Evolutionary conservation across 2,329 filamentous ascomycete genomes (phyloP).

Genomic region (Paecilomyces fulvus): DNA sequence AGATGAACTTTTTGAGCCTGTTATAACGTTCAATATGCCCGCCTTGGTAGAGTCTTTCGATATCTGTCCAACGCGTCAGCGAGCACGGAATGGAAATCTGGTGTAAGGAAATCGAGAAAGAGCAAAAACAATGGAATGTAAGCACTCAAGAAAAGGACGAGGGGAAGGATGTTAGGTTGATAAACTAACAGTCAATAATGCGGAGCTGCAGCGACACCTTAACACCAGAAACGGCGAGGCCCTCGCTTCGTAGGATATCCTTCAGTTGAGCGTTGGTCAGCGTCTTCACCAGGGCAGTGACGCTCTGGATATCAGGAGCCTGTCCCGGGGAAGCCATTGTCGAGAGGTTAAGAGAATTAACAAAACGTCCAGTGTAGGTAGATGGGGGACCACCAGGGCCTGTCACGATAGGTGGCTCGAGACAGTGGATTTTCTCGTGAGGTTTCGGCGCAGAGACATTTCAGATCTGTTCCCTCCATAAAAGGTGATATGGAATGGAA

Average conservation of each 20-base stretch:
- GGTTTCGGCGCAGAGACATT: neutral
- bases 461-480: neutral
- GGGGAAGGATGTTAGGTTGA: conserved; percentile 5
- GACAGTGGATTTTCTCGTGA: conserved; percentile 12
- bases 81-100: neutral
- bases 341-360: neutral
- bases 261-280: conserved; percentile 62
- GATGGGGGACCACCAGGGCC: neutral
- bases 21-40: conserved; percentile 22
- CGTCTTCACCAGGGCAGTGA: conserved; percentile 43
- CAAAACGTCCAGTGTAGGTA: neutral
- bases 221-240: conserved; percentile 69
- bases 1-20: conserved; percentile 23
- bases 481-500: neutral
- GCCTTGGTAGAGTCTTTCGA: conserved; percentile 17
- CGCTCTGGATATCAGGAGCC: conserved; percentile 31
- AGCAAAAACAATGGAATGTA: conserved; percentile 48
- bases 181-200: conserved; percentile 64
- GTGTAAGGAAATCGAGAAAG: conserved; percentile 1
- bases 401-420: conserved; percentile 15
- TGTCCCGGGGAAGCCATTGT: conserved; percentile 32
- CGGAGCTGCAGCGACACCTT: conserved; percentile 75
- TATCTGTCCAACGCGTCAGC: conserved; percentile 9
- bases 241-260: conserved; percentile 65
- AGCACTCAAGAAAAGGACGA: neutral